Evolutionary conservation across 1,284 basidiomycete genomes (phyloP), one percentile per base, ranked within the genome.

Genomic region (Ganoderma multipileum): DNA sequence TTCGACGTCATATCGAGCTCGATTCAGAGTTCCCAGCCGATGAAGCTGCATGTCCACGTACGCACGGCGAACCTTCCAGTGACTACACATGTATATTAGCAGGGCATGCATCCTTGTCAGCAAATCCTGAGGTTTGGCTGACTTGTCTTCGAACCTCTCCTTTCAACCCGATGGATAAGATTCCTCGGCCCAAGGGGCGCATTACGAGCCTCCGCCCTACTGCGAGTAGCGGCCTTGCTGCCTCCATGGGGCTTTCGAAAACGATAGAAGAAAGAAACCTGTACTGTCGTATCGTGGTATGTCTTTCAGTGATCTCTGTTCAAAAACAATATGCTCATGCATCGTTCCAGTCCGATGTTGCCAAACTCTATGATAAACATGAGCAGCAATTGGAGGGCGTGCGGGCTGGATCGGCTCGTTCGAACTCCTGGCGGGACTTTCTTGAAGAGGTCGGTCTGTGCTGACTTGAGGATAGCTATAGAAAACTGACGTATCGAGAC

Each of bases 231-330:
- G 55, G 42, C 30, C 64, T 59, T 5, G 59, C 64, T 18, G 38
- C 12, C 33, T 57, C 36, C 2, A 59, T 61, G 59, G 20, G 26
- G 42, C 58, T 47, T 23, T 23, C 59, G 12, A 11, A 30, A 20
- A n/a, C 18, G n/a, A 26, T 26, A 33, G 64, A 65, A 11, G 44
- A 52, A 20, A 33, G 47, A 36, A 59, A 65, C 18, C 3, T 61
- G 26, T 66, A 42, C 38, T 61, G 58, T 33, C 7, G 38, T 20
- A 30, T 61, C 2, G 64, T 65, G n/a, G 64, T 65, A 36, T 38
- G 61, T 44, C 18, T 2, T 7, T 23, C 7, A 57, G 38, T 7
- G 9, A 38, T 64, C 16, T 64, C 47, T 8, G n/a, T n/a, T n/a
- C 12, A 5, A n/a, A 50, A 6, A 39, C 26, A n/a, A n/a, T n/a